phyloP scores from a whole-genome alignment of 345 rosid genomes.

The Aquilaria yunnanensis region DNA sequence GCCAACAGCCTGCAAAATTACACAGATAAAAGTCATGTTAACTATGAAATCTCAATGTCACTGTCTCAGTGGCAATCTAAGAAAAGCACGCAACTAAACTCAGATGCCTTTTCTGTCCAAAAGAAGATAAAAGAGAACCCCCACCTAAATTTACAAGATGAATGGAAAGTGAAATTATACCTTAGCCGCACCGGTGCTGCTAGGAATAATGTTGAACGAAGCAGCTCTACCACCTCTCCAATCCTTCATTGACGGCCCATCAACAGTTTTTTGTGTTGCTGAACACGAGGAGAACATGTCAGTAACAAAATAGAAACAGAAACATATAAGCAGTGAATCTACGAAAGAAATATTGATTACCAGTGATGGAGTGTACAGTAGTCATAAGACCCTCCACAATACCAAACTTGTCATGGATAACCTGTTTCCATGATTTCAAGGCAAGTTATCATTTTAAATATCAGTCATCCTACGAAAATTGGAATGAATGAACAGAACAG shows the following conservation, averaged over 20 bases:
- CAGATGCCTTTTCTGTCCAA: too few species aligned
- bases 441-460: background rate
- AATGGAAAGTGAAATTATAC: constrained; percentile 13
- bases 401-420: constrained; percentile 55
- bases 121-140: background rate
- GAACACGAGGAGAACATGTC: background rate
- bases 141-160: background rate
- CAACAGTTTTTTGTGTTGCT: constrained; percentile 74
- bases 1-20: constrained; percentile 46
- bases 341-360: constrained; percentile 13
- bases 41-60: background rate
- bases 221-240: constrained; percentile 86
- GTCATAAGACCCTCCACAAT: constrained; percentile 80
- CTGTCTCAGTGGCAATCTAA: background rate
- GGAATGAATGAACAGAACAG: background rate
- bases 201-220: constrained; percentile 64
- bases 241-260: constrained; percentile 78
- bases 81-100: too few species aligned
- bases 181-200: constrained; percentile 83
- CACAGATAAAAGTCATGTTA: background rate
- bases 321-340: background rate
- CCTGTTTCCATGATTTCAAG: constrained; percentile 20
- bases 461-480: background rate
- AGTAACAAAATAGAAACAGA: background rate
- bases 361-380: constrained; percentile 66